Base-by-base conservation (phyloP, 257 asterid species). In the Ilex asprella region DNA sequence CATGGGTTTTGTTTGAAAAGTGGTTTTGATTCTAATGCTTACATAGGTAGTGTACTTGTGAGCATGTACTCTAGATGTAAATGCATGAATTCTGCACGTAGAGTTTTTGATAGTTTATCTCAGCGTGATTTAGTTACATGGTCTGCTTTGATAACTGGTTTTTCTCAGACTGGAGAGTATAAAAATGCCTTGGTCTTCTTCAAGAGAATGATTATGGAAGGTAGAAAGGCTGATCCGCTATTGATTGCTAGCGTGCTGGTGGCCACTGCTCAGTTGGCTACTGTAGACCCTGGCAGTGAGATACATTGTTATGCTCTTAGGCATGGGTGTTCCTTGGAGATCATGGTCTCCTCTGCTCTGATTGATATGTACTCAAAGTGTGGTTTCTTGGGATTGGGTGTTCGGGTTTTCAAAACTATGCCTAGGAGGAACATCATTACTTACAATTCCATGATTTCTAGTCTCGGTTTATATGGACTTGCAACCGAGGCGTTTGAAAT, bases 311-410 rank as follows among this genome's bases (percentile, higher is more conserved):
- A 83, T 75, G 91, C 82, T 8, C 54, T 89, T 27, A 78, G 99
- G 30, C 87, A 73, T 27, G 80, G 60, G 55, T 64, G 35, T 49
- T 66, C 60, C 63, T 39, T 21, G 12, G 78, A 68, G 31, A 66
- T 86, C 41, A 61, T 66, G 51, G 96, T 92, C 30, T 78, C 95
- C 31, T 86, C 97, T 60, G 86, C 96, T 58, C 86, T 89, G 12
- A 70, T 85, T 57, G 95, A 89, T 81, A 92, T 85, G 97, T 89
- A 89, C 53, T 81, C 93, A 0, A 92, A 92, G 83, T 89, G 97
- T 51, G 97, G 99, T 31, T 86, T 85, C 81, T 70, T 92, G 83
- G 84, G 76, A 5, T 59, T 58, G 69, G 85, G 86, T 46, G 61
- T 80, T 29, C 75, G n/a, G 39, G 85, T 89, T 65, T 86, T 84